Evolutionary conservation across 1,139 yeast genomes (phyloP).

Genomic region (Candida sp.): DNA sequence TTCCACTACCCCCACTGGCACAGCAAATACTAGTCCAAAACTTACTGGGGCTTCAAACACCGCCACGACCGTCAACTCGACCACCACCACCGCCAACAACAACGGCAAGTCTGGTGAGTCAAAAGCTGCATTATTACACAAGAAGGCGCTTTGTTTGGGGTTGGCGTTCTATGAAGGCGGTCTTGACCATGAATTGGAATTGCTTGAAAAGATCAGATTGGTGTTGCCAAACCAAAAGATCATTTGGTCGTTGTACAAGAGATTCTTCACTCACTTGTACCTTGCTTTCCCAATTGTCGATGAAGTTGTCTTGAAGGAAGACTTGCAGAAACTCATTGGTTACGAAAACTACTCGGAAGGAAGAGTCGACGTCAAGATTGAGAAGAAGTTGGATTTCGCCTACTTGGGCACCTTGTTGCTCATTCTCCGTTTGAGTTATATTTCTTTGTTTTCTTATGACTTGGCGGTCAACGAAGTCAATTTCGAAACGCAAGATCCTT

Average conservation of each 20-base stretch:
- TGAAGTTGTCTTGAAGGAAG: conserved; percentile 31
- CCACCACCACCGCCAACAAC: not conserved
- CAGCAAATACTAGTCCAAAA: not conserved
- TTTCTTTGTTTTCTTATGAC: conserved; percentile 35
- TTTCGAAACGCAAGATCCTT: conserved; percentile 24
- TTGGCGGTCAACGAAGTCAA: conserved; percentile 32
- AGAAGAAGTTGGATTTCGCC: conserved; percentile 35
- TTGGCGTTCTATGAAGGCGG: conserved; percentile 35
- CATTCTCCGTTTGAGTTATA: conserved; percentile 31
- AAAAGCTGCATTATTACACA: conserved; percentile 19
- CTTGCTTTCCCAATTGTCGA: conserved; percentile 53
- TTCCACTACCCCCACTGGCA: conserved; percentile 3
- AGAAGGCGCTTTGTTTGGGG: conserved; percentile 32
- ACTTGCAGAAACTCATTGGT: conserved; percentile 28
- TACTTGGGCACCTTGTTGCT: conserved; percentile 31
- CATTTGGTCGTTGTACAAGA: conserved; percentile 49
- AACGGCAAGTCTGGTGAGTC: not conserved
- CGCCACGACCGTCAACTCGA: not conserved
- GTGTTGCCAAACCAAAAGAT: conserved; percentile 47
- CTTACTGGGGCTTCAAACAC: not conserved
- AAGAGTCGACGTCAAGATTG: conserved; percentile 24
- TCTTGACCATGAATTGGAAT: conserved; percentile 31
- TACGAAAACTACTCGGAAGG: conserved; percentile 13
- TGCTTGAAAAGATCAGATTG: conserved; percentile 36
- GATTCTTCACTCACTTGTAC: conserved; percentile 48